Evolutionary conservation across 2,329 filamentous ascomycete species (phyloP).

Genomic region (Cytospora piceicola): DNA sequence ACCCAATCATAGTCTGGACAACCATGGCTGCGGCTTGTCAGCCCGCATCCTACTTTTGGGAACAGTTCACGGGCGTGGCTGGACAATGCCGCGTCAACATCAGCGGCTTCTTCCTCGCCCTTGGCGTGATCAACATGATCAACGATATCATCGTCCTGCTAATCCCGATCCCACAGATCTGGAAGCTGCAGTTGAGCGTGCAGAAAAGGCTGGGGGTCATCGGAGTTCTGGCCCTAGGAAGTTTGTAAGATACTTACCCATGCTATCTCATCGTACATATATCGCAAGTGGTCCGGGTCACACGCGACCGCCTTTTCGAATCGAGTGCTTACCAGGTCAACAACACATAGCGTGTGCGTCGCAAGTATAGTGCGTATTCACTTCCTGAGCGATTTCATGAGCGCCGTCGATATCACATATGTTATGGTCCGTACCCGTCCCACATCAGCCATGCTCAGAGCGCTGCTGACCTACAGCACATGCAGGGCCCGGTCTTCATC

Average conservation of each 20-base stretch:
- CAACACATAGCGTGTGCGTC: conserved; percentile 7
- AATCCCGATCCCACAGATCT: conserved; percentile 27
- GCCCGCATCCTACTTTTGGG: conserved; percentile 29
- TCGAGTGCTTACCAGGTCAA: not conserved
- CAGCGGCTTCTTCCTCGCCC: conserved; percentile 12
- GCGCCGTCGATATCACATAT: conserved; percentile 24
- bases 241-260: conserved; percentile 20
- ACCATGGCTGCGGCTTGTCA: conserved; percentile 28
- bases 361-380: conserved; percentile 12
- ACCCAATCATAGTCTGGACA: conserved; percentile 27
- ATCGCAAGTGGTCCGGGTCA: too few relatives aligned
- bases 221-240: conserved; percentile 27
- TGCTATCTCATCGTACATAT: too few relatives aligned
- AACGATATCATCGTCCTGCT: conserved; percentile 29
- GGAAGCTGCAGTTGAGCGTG: conserved; percentile 28
- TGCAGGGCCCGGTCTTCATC: conserved; percentile 26
- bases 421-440: conserved; percentile 20
- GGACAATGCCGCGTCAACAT: conserved; percentile 3
- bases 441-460: not conserved
- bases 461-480: not conserved
- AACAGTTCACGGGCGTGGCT: conserved; percentile 26
- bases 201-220: conserved; percentile 27
- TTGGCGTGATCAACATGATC: conserved; percentile 17
- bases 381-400: conserved; percentile 19
- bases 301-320: not conserved